Evolutionary conservation across 2,329 filamentous ascomycete genomes (phyloP), one percentile per base, ranked within the genome.

Genomic region (Cladosporium sp.): DNA sequence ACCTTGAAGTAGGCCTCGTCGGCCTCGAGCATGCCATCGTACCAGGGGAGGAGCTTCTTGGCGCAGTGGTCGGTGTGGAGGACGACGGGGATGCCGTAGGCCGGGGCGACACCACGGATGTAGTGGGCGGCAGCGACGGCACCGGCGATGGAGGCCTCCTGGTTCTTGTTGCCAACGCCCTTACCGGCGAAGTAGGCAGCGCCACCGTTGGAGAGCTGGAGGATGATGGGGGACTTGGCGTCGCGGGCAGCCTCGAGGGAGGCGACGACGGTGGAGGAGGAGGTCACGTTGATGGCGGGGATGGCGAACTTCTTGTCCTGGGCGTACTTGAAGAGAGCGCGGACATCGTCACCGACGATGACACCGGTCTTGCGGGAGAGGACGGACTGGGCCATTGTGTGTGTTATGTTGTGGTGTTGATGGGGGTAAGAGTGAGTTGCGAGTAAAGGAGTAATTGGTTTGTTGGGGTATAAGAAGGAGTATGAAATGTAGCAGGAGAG

Each of bases 21-120:
- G 63, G 85, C 92, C 58, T 93, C 90, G 63, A 97, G 75, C 85
- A 96, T 91, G 70, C 91, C 91, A 68, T 96, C 91, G 70, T 97
- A 79, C 92, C 92, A 97, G 56, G 93, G 93, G 52, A 97, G 85
- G 54, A 97, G 89, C 85, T 97, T 97, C 88, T 97, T 97, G 70
- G 93, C 92, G 76, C 92, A 96, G 80, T 97, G 93, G 73, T 99
- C 93, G 70, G 92, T 95, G 83, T 96, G 91, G 54, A 97, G 84
- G 64, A 97, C 79, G 62, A 96, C 89, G 66, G 92, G 92, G 60
- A 97, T 77, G 63, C 86, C 89, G 75, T 99, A 99, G 62, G 81
- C 63, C 55, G 92, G 89, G 47, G 93, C 89, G 65, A 97, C 76
- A 61, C 87, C 78, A 68, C 91, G 89, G 77, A 96, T 89, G 80